These are phyloP conservation scores for Antrodiella citrinella DNA, from an alignment of 768 basidiomycete genomes.

Conservation along the genomic window DNA sequence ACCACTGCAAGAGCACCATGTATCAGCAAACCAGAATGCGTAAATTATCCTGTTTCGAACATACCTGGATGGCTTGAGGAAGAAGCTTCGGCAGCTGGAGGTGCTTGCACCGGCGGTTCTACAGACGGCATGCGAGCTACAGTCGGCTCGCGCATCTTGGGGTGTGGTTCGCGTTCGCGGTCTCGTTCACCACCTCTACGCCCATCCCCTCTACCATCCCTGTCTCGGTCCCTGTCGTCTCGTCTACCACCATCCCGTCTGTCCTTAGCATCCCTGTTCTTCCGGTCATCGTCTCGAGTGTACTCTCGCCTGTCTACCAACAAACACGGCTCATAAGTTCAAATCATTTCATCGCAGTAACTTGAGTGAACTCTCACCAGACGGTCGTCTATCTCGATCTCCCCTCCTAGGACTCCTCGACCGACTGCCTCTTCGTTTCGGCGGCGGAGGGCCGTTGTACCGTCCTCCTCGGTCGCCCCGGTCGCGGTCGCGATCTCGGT, in stretches of 20 bases:
- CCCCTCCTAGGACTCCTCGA: conserved; percentile 19
- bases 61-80: conserved; percentile 8
- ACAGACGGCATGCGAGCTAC: too few species aligned
- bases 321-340: neutral
- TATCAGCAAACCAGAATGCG: neutral
- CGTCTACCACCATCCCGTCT: conserved; percentile 43
- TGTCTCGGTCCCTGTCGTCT: conserved; percentile 48
- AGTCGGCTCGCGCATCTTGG: too few species aligned
- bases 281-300: conserved; percentile 13
- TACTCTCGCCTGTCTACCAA: conserved; percentile 20
- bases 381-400: conserved; percentile 12
- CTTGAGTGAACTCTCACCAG: conserved; percentile 7
- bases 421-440: conserved; percentile 16
- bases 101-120: too few species aligned
- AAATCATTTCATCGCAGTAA: neutral
- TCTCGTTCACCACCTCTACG: conserved; percentile 23
- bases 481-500: conserved; percentile 12
- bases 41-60: neutral
- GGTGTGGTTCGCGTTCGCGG: neutral
- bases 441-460: conserved; percentile 11
- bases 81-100: too few species aligned
- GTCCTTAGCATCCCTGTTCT: conserved; percentile 30
- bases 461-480: conserved; percentile 12
- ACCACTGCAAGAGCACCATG: conserved; percentile 3
- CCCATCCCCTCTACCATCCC: conserved; percentile 22